Base-by-base conservation (phyloP, 2,329 filamentous ascomycete species). In the Zarea fungicola region DNA sequence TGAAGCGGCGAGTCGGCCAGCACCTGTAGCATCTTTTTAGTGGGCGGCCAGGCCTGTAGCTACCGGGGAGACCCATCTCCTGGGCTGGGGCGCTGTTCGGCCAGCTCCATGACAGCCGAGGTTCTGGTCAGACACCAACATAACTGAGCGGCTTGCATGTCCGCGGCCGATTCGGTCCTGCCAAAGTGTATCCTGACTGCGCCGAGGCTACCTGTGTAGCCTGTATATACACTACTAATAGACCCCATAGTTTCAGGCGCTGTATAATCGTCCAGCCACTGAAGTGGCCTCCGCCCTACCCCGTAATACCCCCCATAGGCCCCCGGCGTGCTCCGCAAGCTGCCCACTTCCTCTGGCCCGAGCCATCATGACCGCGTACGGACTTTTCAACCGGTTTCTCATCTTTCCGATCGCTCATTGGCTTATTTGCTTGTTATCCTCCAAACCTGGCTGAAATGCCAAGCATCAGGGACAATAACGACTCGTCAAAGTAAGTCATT, bases 341-440 rank as follows among this genome's bases (percentile, higher is more conserved):
- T 29, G 26, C 19, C 31, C 46, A 48, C 46, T 50, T 45, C 48
- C 48, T 44, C 48, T 50, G n/a, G 28, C 48, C 48, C 48, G 48
- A 42, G 44, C 40, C 42, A 25, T 47, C 44, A 32, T 14, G 19
- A 19, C 26, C 19, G 25, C 42, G n/a, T 25, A 25, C 29, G n/a
- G 42, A 43, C 42, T 43, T 43, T 43, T 34, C 18, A 28, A 13
- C 19, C 28, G 29, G 9, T 6, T 11, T 18, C 21, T 19, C 44
- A 35, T 40, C 28, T 32, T 36, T 26, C 36, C 44, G 36, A 21
- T 40, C 43, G 14, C 6, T 11, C 26, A 13, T 31, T 19, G 14
- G 5, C 32, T 18, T n/a, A 16, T 16, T 32, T n/a, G 36, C 21
- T 28, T 34, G 14, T 8, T 14, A n/a, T n/a, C n/a, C n/a, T n/a